A percentile compares a stretch with the other conserved stretches of the same genome.
These are phyloP conservation scores for Diutina neorugosa DNA, from an alignment of 1,139 yeast species.

Conservation along the genomic window DNA sequence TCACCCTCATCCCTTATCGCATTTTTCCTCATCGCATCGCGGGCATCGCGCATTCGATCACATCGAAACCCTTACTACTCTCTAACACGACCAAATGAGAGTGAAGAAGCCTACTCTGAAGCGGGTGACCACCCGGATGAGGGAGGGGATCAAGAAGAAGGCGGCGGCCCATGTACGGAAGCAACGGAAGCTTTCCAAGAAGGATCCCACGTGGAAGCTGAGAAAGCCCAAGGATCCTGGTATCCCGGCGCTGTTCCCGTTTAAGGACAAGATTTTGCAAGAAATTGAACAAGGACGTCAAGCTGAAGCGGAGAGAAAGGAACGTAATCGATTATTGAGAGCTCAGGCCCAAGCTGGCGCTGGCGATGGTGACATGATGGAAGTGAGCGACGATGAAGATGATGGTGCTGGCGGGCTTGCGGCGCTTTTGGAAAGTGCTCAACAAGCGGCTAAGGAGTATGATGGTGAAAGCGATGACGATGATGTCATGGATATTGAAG, in stretches of 20 bases:
- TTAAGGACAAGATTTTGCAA: constrained; percentile 68
- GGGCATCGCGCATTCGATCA: background rate
- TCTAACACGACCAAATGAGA: constrained; percentile 20
- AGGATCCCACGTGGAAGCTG: constrained; percentile 89
- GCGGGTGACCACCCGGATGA: constrained; percentile 82
- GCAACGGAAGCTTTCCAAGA: constrained; percentile 69
- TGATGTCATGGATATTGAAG: constrained; percentile 22
- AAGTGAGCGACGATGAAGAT: constrained; percentile 25
- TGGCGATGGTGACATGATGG: constrained; percentile 24
- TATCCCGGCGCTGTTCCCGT: constrained; percentile 90
- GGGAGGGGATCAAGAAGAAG: constrained; percentile 93
- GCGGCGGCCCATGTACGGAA: constrained; percentile 87
- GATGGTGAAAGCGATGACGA: constrained; percentile 41
- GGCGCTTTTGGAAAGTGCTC: constrained; percentile 84
- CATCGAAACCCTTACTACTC: background rate
- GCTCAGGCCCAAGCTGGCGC: constrained; percentile 37
- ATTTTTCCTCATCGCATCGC: background rate
- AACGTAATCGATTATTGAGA: constrained; percentile 31
- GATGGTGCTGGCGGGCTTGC: constrained; percentile 49
- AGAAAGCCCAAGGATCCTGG: constrained; percentile 79
- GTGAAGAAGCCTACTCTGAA: constrained; percentile 66
- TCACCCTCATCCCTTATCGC: background rate
- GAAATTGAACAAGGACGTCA: constrained; percentile 71
- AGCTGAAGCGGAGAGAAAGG: constrained; percentile 49
- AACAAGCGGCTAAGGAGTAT: constrained; percentile 65